Conservation (phyloP, 139 green algal species). For the Chlamydomonas incerta region DNA sequence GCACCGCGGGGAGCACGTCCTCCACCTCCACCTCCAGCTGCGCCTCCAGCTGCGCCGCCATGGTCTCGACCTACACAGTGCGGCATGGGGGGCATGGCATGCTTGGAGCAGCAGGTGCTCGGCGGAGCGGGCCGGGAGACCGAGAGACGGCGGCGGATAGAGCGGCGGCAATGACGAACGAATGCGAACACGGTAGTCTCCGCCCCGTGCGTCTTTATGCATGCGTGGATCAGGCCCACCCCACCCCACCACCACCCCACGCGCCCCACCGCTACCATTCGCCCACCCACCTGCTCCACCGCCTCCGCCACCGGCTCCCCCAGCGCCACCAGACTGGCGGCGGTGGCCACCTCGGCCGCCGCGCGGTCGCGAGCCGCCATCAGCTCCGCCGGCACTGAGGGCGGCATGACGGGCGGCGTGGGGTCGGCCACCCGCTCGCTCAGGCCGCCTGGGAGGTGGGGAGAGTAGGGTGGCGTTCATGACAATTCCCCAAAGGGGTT, state of each 20-base stretch:
- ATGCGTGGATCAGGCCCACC: too few relatives aligned
- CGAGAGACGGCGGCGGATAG: too few relatives aligned
- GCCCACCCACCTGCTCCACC: constrained; percentile 26
- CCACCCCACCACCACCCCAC: too few relatives aligned
- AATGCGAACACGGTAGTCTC: too few relatives aligned
- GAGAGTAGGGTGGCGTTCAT: background rate
- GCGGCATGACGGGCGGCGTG: constrained; percentile 34
- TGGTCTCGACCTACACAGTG: constrained; percentile 16
- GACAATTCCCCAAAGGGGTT: too few relatives aligned
- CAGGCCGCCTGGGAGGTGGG: background rate
- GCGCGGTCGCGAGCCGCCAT: constrained; percentile 38
- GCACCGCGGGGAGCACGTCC: constrained; percentile 17
- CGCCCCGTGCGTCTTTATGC: too few relatives aligned
- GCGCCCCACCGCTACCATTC: too few relatives aligned
- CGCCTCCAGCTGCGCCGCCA: constrained; percentile 6
- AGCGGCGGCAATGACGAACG: too few relatives aligned
- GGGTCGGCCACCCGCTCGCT: constrained; percentile 29
- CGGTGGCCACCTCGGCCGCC: constrained; percentile 35
- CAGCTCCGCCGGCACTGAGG: background rate
- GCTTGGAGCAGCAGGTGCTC: too few relatives aligned
- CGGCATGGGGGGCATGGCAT: too few relatives aligned
- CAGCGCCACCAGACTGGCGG: constrained; percentile 34
- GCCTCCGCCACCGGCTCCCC: constrained; percentile 38
- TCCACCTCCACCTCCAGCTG: constrained; percentile 1
- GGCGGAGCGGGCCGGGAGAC: too few relatives aligned